phyloP scores from a whole-genome alignment of 75 land plant species.

The Ceratopteris richardii region DNA sequence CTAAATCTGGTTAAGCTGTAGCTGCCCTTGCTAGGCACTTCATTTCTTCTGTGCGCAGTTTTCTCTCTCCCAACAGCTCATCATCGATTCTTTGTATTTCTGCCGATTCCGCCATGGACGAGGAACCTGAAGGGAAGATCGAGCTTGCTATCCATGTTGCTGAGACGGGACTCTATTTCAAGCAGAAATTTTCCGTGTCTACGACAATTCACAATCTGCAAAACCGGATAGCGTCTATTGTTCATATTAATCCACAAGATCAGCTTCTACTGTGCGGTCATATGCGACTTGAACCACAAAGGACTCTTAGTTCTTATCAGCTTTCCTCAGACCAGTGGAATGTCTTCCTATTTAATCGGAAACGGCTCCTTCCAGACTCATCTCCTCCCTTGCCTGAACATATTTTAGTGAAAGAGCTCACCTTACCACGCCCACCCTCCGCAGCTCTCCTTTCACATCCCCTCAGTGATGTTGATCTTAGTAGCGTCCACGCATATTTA shows the following conservation, averaged over 20 bases:
- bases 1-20: too few relatives aligned
- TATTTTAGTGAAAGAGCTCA: slow-evolving; percentile 26
- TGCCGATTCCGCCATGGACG: too few relatives aligned
- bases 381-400: slow-evolving; percentile 55
- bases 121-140: too few relatives aligned
- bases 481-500: slow-evolving; percentile 44
- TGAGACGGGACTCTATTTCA: slow-evolving; percentile 77
- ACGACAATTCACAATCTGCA: slow-evolving; percentile 55
- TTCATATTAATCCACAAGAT: slow-evolving; percentile 43
- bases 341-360: slow-evolving; percentile 68
- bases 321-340: slow-evolving; percentile 58
- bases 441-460: slow-evolving; percentile 49
- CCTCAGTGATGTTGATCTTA: slow-evolving; percentile 58
- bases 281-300: slow-evolving; percentile 48
- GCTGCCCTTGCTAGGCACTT: too few relatives aligned
- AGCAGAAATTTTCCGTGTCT: slow-evolving; percentile 54
- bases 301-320: slow-evolving; percentile 48
- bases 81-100: too few relatives aligned
- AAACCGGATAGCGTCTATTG: slow-evolving; percentile 32
- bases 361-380: slow-evolving; percentile 43
- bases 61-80: too few relatives aligned
- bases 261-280: slow-evolving; percentile 73
- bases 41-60: too few relatives aligned
- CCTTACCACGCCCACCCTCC: slow-evolving; percentile 46
- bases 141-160: slow-evolving; percentile 78